Evolutionary conservation across 164 flowering plant genomes (phyloP).

Genomic region (Tetrastigma voinierianum): DNA sequence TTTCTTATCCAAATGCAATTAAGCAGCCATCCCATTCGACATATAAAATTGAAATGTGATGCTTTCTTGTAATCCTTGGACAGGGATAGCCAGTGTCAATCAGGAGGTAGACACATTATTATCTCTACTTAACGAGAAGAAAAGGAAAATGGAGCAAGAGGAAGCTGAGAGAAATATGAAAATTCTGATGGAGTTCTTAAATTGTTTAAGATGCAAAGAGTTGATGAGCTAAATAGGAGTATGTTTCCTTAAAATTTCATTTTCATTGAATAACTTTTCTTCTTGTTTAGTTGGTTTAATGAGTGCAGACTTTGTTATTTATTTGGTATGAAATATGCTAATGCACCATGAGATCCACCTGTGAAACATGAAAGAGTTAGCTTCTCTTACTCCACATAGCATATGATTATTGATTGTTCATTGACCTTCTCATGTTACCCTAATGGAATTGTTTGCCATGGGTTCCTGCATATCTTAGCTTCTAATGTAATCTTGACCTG

Average conservation of each 20-base stretch:
- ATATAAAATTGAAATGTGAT: slow-evolving; percentile 16
- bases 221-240: slow-evolving; percentile 92
- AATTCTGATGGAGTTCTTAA: slow-evolving; percentile 78
- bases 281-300: neutral
- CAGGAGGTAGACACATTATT: slow-evolving; percentile 77
- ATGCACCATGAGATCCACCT: neutral
- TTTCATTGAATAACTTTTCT: too few relatives aligned
- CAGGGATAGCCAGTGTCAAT: slow-evolving; percentile 91
- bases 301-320: neutral
- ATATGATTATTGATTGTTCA: neutral
- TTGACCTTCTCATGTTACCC: neutral
- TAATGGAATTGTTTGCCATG: neutral
- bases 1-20: neutral
- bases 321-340: neutral
- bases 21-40: neutral
- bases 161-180: slow-evolving; percentile 94
- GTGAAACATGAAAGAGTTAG: neutral
- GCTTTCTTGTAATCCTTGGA: slow-evolving; percentile 37
- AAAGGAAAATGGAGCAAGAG: slow-evolving; percentile 94
- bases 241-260: neutral
- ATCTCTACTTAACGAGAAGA: slow-evolving; percentile 79
- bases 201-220: slow-evolving; percentile 74
- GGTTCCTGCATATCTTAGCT: neutral
- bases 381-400: neutral
- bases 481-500: neutral